Evolutionary conservation across 805 yeast species (phyloP), one percentile per base, ranked within the genome.

Genomic region (Metschnikowia lachancei): DNA sequence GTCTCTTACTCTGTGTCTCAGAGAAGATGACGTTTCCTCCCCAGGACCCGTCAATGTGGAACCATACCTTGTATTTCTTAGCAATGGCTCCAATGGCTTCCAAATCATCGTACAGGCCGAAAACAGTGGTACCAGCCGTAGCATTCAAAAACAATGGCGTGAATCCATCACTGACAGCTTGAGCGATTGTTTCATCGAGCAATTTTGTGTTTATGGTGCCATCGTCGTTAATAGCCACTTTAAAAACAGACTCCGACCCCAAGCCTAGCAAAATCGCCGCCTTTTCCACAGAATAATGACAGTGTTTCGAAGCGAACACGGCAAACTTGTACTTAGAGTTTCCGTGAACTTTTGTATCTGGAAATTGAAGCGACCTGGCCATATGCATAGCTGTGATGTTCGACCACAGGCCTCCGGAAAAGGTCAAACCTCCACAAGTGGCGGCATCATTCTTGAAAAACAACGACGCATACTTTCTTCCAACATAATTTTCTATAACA

Each of bases 11-110:
- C 45, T 80, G 78, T 10, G 53, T 67, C 0, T 62, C 55, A 35
- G 88, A 81, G 67, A 87, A 88, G 0, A 86, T 74, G 9, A 85
- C 82, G 56, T 88, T 88, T 8, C 92, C 96, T 29, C 96, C 96
- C 95, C 95, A 87, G 6, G 94, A 85, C 1, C 94, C 96, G 65
- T 87, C 96, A 34, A 87, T 78, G 62, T 87, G 96, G 60, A 85
- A 77, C 92, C 95, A 88, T 7, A 80, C 42, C n/a, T 73, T 63
- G 62, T 82, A 60, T 46, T 71, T 70, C 45, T 76, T 68, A 13
- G 90, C 80, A 2, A 87, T 61, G 1, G 47, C 58, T 1, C 82
- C 64, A 30, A 88, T 80, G 35, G 75, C 76, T 20, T 59, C 71
- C 55, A 87, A 74, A 17, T 84, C 81, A 58, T 87, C 96, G 62